phyloP scores from a whole-genome alignment of 768 basidiomycete species.

The Suillus alpinus region DNA sequence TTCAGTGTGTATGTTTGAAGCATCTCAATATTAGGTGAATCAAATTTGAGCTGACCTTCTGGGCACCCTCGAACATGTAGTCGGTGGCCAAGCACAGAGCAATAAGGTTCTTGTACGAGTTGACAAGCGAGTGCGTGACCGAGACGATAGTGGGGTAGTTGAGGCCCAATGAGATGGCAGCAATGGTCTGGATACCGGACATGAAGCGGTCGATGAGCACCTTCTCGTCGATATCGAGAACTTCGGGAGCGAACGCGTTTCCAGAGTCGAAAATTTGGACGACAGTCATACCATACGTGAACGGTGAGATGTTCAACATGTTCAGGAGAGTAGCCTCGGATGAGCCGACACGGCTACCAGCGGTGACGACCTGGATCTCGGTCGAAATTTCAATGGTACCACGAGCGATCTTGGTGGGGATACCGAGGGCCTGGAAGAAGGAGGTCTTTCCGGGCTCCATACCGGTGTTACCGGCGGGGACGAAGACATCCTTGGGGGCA shows the following conservation, averaged over 20 bases:
- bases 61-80: constrained; percentile 90
- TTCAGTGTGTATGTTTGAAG: constrained; percentile 67
- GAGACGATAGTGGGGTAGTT: constrained; percentile 96
- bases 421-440: constrained; percentile 99
- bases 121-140: constrained; percentile 92
- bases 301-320: constrained; percentile 99
- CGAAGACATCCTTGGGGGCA: constrained; percentile 87
- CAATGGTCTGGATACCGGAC: constrained; percentile 92
- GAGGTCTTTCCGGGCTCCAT: constrained; percentile 99
- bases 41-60: constrained; percentile 63
- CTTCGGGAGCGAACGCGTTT: constrained; percentile 83
- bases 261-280: constrained; percentile 95
- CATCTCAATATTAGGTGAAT: constrained; percentile 15
- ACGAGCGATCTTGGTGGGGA: constrained; percentile 99
- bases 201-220: constrained; percentile 91
- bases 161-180: constrained; percentile 92
- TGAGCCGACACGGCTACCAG: constrained; percentile 89
- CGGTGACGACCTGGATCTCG: constrained; percentile 92
- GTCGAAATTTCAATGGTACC: constrained; percentile 99
- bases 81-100: constrained; percentile 88
- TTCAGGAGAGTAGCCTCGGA: constrained; percentile 98
- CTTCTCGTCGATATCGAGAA: constrained; percentile 91
- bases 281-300: constrained; percentile 99
- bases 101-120: constrained; percentile 98
- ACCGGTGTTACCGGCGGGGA: constrained; percentile 97